Percentiles rank a stretch among this genome's conserved stretches.
Evolutionary conservation across 352 stramenopile genomes (phyloP).

Genomic region (Phytophthora hybrid): DNA sequence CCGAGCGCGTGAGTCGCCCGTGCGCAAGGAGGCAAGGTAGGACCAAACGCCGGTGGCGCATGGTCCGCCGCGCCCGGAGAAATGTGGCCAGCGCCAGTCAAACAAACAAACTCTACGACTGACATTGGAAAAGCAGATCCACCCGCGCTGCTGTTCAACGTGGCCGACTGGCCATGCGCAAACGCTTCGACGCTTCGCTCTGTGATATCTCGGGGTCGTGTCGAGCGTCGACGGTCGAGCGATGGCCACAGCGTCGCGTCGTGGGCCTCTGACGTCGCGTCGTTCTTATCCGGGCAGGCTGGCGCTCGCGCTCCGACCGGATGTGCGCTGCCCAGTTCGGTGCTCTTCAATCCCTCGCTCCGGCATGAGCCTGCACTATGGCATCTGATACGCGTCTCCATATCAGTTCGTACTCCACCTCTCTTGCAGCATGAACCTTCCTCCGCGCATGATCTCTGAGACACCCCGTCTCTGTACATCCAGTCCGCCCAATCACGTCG

Average conservation of each 20-base stretch:
- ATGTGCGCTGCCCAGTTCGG: conserved; percentile 25
- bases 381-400: conserved; percentile 1
- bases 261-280: conserved; percentile 17
- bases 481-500: conserved; percentile 26
- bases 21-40: conserved; percentile 18
- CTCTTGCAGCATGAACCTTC: background rate
- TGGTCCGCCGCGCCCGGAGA: conserved; percentile 19
- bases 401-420: background rate
- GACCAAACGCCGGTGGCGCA: conserved; percentile 19
- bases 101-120: too few species aligned
- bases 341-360: conserved; percentile 4
- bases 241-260: conserved; percentile 8
- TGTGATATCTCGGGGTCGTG: background rate
- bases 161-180: background rate
- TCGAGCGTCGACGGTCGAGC: too few species aligned
- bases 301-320: background rate
- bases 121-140: conserved; percentile 2
- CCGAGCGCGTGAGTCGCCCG: conserved; percentile 5
- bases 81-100: conserved; percentile 5
- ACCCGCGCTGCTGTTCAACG: conserved; percentile 18
- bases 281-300: conserved; percentile 21
- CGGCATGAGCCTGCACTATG: conserved; percentile 3
- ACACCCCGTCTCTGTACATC: conserved; percentile 16
- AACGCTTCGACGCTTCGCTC: conserved; percentile 12
- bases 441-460: background rate